These are phyloP conservation scores for Epichloe glyceriae DNA, from an alignment of 2,329 filamentous ascomycete genomes.

Conservation along the genomic window DNA sequence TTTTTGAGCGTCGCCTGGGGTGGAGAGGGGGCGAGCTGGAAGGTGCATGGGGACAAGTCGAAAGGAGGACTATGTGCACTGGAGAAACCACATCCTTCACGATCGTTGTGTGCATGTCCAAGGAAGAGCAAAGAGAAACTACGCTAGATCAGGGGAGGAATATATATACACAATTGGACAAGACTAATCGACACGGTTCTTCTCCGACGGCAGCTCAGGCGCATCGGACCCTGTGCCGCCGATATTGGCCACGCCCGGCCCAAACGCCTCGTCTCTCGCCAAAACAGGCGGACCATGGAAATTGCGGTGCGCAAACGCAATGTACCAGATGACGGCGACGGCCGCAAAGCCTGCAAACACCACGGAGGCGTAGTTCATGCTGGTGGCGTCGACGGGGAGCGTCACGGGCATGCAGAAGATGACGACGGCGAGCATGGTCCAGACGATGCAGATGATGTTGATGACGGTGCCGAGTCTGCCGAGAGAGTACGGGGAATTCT, in stretches of 20 bases:
- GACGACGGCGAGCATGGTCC: conserved; percentile 57
- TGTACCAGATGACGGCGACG: conserved; percentile 51
- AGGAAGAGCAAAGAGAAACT: no score
- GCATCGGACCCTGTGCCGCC: neutral
- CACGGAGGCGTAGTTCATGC: conserved; percentile 56
- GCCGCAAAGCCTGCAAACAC: conserved; percentile 50
- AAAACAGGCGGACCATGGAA: conserved; percentile 44
- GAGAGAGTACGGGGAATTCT: conserved; percentile 52
- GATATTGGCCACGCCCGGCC: neutral
- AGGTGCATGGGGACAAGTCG: no score
- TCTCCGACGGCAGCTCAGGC: neutral
- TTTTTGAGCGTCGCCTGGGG: no score
- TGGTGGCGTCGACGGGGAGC: conserved; percentile 39
- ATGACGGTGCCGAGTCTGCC: conserved; percentile 55
- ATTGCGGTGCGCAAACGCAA: conserved; percentile 47
- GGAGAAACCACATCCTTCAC: no score
- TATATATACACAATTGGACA: neutral
- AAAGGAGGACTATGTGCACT: no score
- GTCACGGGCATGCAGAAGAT: conserved; percentile 65
- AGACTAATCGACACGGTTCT: neutral
- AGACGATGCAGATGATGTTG: conserved; percentile 54
- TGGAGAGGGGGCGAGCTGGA: no score
- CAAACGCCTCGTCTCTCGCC: neutral
- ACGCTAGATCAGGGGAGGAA: no score
- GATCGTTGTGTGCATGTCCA: no score